phyloP scores from a whole-genome alignment of 2,329 filamentous ascomycete species.

The Diaporthe sp. region DNA sequence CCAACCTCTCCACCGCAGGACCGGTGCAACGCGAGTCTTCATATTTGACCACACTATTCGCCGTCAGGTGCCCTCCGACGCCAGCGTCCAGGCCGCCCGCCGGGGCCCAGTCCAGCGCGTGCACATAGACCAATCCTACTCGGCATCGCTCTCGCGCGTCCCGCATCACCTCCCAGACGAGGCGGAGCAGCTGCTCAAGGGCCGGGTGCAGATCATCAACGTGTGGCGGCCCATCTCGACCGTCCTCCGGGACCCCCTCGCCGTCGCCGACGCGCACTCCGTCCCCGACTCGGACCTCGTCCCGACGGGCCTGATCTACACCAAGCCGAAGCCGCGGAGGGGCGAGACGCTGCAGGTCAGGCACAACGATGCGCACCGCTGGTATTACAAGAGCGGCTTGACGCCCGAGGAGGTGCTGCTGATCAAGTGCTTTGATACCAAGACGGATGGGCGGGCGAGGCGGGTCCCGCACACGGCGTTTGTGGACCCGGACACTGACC shows the following conservation, averaged over 20 bases:
- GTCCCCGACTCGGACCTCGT: conserved; percentile 57
- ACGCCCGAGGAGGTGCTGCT: conserved; percentile 67
- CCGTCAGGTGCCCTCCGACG: conserved; percentile 66
- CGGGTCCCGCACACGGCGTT: conserved; percentile 48
- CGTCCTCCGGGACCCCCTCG: conserved; percentile 59
- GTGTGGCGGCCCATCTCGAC: conserved; percentile 64
- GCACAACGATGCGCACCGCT: conserved; percentile 47
- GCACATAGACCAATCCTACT: conserved; percentile 60
- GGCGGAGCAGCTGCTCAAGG: conserved; percentile 46
- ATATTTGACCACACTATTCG: conserved; percentile 64
- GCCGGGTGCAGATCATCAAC: conserved; percentile 59
- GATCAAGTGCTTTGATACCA: conserved; percentile 73
- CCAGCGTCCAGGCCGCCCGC: conserved; percentile 48
- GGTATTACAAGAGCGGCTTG: conserved; percentile 67
- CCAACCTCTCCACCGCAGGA: conserved; percentile 57
- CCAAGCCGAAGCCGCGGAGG: conserved; percentile 47
- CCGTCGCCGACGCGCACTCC: conserved; percentile 55
- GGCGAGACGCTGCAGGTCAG: conserved; percentile 25
- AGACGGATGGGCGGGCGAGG: conserved; percentile 50
- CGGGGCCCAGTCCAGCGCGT: conserved; percentile 60
- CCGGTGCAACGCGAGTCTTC: conserved; percentile 17
- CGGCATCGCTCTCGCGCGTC: conserved; percentile 45
- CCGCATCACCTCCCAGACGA: conserved; percentile 44
- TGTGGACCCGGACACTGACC: conserved; percentile 49
- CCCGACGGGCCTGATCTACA: conserved; percentile 51